Evolutionary conservation across 441 rosid genomes (phyloP).

Genomic region (Croton setiger): DNA sequence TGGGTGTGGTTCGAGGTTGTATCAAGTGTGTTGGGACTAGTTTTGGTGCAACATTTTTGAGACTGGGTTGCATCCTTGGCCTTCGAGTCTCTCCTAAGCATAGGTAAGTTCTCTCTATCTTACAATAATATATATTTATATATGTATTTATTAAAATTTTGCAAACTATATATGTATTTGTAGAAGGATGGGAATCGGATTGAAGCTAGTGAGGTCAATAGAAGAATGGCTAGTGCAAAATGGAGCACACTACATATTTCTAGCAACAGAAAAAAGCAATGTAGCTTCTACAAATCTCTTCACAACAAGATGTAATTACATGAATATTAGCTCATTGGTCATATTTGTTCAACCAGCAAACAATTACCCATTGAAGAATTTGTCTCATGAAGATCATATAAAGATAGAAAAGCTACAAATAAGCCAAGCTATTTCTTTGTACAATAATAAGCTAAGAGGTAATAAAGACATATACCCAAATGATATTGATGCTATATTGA

Average conservation of each 20-base stretch:
- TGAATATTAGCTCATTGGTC: conserved; percentile 33
- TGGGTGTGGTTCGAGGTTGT: conserved; percentile 62
- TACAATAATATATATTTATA: too few relatives aligned
- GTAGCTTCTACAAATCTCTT: conserved; percentile 52
- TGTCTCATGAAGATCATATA: conserved; percentile 22
- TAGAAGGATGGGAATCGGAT: conserved; percentile 59
- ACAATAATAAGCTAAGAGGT: conserved; percentile 34
- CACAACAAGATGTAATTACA: conserved; percentile 42
- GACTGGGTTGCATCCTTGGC: conserved; percentile 57
- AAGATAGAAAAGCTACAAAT: conserved; percentile 43
- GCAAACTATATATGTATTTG: background rate
- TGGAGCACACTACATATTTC: conserved; percentile 43
- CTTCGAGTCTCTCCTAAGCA: conserved; percentile 56
- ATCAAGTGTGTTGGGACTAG: conserved; percentile 50
- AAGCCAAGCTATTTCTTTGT: conserved; percentile 43
- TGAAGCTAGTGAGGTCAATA: conserved; percentile 42
- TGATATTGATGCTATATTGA: conserved; percentile 43
- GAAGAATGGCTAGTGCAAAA: conserved; percentile 50
- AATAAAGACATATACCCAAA: conserved; percentile 41
- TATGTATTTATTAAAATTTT: background rate
- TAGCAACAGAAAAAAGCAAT: conserved; percentile 48
- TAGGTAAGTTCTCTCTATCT: conserved; percentile 26
- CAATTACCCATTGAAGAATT: conserved; percentile 16
- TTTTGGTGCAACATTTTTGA: conserved; percentile 29
- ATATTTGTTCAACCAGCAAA: conserved; percentile 43